Base-by-base conservation (phyloP, 2,329 filamentous ascomycete genomes). In the Fusarium torulosum region DNA sequence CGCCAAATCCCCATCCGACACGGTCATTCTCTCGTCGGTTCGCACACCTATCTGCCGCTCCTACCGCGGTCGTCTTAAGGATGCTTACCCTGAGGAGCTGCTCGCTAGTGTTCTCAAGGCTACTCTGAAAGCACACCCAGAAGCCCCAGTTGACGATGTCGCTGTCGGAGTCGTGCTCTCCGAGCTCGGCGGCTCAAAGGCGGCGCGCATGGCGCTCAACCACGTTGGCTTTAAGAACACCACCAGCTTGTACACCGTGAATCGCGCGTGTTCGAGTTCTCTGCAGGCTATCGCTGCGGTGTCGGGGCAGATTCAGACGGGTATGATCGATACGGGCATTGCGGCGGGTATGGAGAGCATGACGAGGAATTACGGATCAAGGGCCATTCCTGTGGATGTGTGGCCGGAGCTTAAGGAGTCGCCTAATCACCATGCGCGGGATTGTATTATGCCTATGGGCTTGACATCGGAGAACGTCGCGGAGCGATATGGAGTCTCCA, bases 321-420 rank as follows among this genome's bases (percentile, higher is more conserved):
- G 91, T 2, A 86, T 87, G 71, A 91, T 95, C 51, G 86, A 89
- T 64, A 83, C 85, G 0, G 94, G 93, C 61, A 88, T 97, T 64
- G 94, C 90, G 11, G 94, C 92, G 3, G 94, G 94, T 29, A 97
- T 96, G 92, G 94, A 97, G 85, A 95, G 91, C 81, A 97, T 97
- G 94, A 97, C 93, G 67, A 83, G 91, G 69, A 97, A 97, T 80
- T 97, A 97, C 79, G 94, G 90, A 51, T 88, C 84, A 25, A 84
- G 89, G 58, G 94, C 94, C n/a, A 96, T 97, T 42, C 94, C 94
- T 0, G 90, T 89, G 1, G 87, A 93, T 66, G 79, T 93, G 13
- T 97, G 93, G 93, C 89, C 91, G 0, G 89, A 86, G 51, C 81
- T 97, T 63, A 87, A 83, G 72, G 85, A 90, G 2, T 89, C 85